Base-by-base conservation (phyloP, 1,139 yeast species). In the Waltiozyma sp. region DNA sequence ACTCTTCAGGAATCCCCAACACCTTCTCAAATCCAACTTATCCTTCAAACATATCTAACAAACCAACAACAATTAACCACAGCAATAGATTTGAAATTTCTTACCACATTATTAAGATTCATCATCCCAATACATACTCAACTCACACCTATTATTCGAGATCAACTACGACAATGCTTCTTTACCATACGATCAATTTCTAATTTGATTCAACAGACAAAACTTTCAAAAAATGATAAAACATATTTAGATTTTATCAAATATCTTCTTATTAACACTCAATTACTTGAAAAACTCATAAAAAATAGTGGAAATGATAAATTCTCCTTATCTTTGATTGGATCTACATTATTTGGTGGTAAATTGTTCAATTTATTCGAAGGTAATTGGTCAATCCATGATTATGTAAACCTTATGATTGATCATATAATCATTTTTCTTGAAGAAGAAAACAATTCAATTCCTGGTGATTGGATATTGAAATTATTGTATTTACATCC, bases 321-420 rank as follows among this genome's bases (percentile, higher is more conserved):
- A 36, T 24, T 50, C 2, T 58, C 59, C 36, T 38, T 47, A 5
- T 42, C 42, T 8, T 56, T 50, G 36, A 26, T 62, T 1, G 58
- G 52, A 31, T 43, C 64, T 0, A 38, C 59, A 2, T 52, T 64
- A 34, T 63, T 63, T 48, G 69, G 69, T 1, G 63, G 68, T 45
- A 63, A 54, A 45, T 40, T 64, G 2, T 62, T 55, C 38, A 61
- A 64, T 40, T 35, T 55, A 1, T 48, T 64, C 16, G 51, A 56
- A 15, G 51, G 55, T 0, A 51, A 51, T 9, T 28, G 60, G 9
- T 48, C 46, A 11, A 49, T 64, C 19, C 43, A 52, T 2, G 49
- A 49, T 1, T 65, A 62, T 40, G 43, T 62, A 34, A 43, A 47
- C 4, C 28, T 58, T 2, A 19, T 63, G 19, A 42, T 42, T 2